These are phyloP conservation scores for Solanum dulcamara DNA, from an alignment of 257 asterid species.

Conservation along the genomic window DNA sequence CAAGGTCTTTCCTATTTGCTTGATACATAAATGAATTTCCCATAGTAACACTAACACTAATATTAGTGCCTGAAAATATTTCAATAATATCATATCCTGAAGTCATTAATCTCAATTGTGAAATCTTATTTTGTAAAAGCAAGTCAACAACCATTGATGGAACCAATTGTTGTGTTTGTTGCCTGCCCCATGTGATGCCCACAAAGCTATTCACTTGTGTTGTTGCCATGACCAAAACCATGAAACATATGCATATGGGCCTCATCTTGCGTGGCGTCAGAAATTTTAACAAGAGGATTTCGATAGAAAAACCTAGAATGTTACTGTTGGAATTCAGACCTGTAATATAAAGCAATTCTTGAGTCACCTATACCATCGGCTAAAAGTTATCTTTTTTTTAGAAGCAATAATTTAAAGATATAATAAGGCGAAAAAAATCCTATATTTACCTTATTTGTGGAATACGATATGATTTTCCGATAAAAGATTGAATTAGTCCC, in stretches of 20 bases:
- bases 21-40: neutral
- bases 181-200: conserved; percentile 27
- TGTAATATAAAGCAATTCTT: neutral
- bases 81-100: conserved; percentile 5
- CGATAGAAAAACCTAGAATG: neutral
- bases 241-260: neutral
- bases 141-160: conserved; percentile 33
- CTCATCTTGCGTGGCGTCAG: neutral
- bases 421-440: no score
- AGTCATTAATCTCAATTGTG: neutral
- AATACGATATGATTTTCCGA: neutral
- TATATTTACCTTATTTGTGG: neutral
- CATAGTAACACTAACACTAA: neutral
- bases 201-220: neutral
- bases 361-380: neutral
- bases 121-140: conserved; percentile 14
- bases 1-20: neutral
- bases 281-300: neutral
- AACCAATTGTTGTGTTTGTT: conserved; percentile 12
- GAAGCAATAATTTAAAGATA: neutral
- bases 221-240: neutral
- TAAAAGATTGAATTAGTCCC: neutral
- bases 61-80: conserved; percentile 5
- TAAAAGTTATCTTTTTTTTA: neutral
- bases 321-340: neutral